These are phyloP conservation scores for Corchorus capsularis DNA, from an alignment of 345 rosid species.

Conservation along the genomic window DNA sequence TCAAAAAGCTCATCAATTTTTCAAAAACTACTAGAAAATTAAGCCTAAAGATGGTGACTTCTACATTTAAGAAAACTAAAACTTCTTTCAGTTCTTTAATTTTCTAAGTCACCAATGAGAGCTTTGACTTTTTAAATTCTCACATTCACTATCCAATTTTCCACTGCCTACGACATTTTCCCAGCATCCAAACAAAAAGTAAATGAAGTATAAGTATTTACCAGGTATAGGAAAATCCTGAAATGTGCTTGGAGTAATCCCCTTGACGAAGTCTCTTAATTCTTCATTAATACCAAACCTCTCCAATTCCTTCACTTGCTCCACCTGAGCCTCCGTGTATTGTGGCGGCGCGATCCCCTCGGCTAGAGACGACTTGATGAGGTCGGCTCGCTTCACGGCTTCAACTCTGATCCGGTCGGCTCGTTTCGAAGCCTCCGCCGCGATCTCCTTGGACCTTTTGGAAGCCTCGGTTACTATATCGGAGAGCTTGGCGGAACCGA, in stretches of 20 bases:
- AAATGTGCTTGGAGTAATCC: constrained; percentile 50
- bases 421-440: constrained; percentile 56
- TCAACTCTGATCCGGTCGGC: constrained; percentile 53
- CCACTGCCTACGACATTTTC: constrained; percentile 4
- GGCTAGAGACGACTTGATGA: constrained; percentile 46
- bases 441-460: constrained; percentile 47
- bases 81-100: not conserved
- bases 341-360: constrained; percentile 30
- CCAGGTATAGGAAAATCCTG: constrained; percentile 60
- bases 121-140: not conserved
- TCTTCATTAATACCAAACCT: constrained; percentile 55
- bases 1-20: constrained; percentile 7
- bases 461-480: constrained; percentile 19
- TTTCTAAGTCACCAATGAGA: constrained; percentile 16
- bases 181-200: constrained; percentile 18
- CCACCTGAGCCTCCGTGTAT: constrained; percentile 22
- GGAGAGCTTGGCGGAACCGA: constrained; percentile 31
- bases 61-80: not conserved
- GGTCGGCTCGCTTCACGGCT: constrained; percentile 54
- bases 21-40: not conserved
- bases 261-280: constrained; percentile 58
- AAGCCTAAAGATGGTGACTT: not conserved
- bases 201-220: constrained; percentile 8
- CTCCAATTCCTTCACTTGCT: constrained; percentile 39
- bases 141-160: not conserved